Evolutionary conservation across 257 asterid species (phyloP).

Genomic region (Nemophila menziesii): DNA sequence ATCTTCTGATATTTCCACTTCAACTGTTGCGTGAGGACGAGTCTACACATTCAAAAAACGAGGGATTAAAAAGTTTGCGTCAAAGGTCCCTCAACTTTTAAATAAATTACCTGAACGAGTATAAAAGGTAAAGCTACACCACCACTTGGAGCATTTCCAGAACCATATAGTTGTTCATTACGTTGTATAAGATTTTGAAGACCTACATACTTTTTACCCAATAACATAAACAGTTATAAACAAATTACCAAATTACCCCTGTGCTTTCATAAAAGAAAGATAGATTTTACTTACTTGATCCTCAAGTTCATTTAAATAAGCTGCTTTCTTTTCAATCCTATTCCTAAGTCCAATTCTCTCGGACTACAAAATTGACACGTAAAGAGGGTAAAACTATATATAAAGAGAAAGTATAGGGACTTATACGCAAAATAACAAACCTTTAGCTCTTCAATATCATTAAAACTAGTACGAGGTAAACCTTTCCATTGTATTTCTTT

Average conservation of each 20-base stretch:
- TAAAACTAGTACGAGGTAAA: conserved; percentile 74
- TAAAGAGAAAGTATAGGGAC: conserved; percentile 2
- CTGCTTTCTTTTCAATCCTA: conserved; percentile 79
- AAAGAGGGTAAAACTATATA: neutral
- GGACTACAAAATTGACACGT: conserved; percentile 36
- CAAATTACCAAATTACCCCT: neutral
- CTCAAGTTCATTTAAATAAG: conserved; percentile 85
- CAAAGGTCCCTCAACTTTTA: too few relatives aligned
- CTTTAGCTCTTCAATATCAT: conserved; percentile 87
- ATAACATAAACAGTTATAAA: neutral
- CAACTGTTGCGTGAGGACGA: conserved; percentile 98
- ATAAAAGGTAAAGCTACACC: conserved; percentile 97
- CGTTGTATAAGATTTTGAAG: conserved; percentile 82
- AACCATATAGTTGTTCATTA: conserved; percentile 66
- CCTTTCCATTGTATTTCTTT: conserved; percentile 99
- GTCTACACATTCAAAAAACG: conserved; percentile 39
- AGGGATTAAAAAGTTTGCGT: too few relatives aligned
- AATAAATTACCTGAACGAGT: conserved; percentile 97
- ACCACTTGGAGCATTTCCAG: conserved; percentile 89
- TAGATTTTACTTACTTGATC: conserved; percentile 58
- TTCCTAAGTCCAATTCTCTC: conserved; percentile 64
- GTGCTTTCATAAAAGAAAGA: neutral
- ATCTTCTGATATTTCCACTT: conserved; percentile 99
- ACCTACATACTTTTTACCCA: conserved; percentile 40
- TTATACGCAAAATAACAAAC: conserved; percentile 9